Percentiles rank a stretch among this genome's conserved stretches.
phyloP scores from a whole-genome alignment of 2,329 filamentous ascomycete genomes.

The Claviceps pazoutovae region DNA sequence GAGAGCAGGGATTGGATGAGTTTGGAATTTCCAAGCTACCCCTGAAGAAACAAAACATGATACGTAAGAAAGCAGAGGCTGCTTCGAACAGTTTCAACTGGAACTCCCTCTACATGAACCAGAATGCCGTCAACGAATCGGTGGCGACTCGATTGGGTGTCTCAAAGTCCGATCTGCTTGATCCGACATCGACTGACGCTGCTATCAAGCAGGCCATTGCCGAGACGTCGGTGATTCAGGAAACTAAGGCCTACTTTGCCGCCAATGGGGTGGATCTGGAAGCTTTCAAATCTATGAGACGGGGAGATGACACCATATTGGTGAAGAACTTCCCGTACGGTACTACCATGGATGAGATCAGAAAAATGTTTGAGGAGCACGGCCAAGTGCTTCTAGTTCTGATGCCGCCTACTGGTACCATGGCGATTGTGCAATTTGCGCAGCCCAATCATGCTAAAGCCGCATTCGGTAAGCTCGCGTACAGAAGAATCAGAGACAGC shows the following conservation, averaged over 20 bases:
- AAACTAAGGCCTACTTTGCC: conserved; percentile 84
- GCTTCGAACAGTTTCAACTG: conserved; percentile 76
- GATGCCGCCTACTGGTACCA: conserved; percentile 86
- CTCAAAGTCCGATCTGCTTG: conserved; percentile 79
- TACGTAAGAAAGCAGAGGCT: conserved; percentile 72
- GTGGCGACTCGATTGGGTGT: conserved; percentile 77
- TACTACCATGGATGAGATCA: conserved; percentile 64
- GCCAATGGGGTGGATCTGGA: conserved; percentile 83
- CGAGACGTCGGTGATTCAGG: conserved; percentile 90
- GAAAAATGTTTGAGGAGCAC: conserved; percentile 70
- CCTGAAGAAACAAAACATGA: conserved; percentile 84
- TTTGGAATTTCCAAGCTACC: conserved; percentile 82
- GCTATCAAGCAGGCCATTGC: conserved; percentile 94
- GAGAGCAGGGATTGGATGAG: conserved; percentile 71
- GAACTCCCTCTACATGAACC: conserved; percentile 99
- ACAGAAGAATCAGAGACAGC: conserved; percentile 80
- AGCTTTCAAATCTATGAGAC: conserved; percentile 71
- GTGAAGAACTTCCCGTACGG: conserved; percentile 92
- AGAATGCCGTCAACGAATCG: conserved; percentile 86
- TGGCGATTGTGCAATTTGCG: conserved; percentile 82
- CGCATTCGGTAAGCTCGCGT: conserved; percentile 75
- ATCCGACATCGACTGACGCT: conserved; percentile 90
- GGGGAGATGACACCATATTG: conserved; percentile 75
- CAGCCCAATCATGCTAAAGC: conserved; percentile 66
- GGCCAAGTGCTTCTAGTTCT: conserved; percentile 69